Evolutionary conservation across 73 alveolate genomes (phyloP), one percentile per base, ranked within the genome.

Genomic region (Paraurostyla sp.): DNA sequence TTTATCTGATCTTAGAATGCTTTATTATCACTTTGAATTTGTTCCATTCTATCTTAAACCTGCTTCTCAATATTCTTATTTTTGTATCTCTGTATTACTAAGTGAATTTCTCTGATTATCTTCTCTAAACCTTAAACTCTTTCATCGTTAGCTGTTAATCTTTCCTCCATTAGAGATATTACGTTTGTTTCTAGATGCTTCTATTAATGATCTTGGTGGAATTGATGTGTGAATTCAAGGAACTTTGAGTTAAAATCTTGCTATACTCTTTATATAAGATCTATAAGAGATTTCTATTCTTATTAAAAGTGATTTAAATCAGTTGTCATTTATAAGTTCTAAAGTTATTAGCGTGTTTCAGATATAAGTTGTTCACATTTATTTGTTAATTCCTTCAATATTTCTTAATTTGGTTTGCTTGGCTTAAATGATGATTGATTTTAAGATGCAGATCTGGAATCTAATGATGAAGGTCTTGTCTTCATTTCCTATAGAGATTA

Each of bases 41-140:
- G 11, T 11, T 73, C 87, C 13, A 73, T 11, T 45, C 33, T 73
- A 20, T 73, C 87, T 3, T 23, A 6, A 27, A 73, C 0, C 18
- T 48, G 3, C 50, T 73, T 73, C 51, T 73, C 87, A 11, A 73
- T 7, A 48, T 45, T 45, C 27, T 73, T 73, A 27, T 45, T 73
- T 50, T 73, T 73, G 46, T 73, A 73, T 48, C 71, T 73, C 59
- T 73, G 46, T 2, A 73, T 50, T 23, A 30, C 87, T 0, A 50
- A 50, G 46, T 73, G 87, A 4, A 73, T 45, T 49, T 73, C 87
- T 48, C 46, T 73, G 15, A 30, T 73, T 16, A 73, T 16, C 38
- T 48, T 73, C 56, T 73, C 87, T 6, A 42, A 50, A 30, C 59
- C 32, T 1, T 0, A 11, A 2, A 73, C 54, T 45, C 71, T n/a